Evolutionary conservation across 148 eudicot species (phyloP), one percentile per base, ranked within the genome.

Genomic region (Diospyros kaki): DNA sequence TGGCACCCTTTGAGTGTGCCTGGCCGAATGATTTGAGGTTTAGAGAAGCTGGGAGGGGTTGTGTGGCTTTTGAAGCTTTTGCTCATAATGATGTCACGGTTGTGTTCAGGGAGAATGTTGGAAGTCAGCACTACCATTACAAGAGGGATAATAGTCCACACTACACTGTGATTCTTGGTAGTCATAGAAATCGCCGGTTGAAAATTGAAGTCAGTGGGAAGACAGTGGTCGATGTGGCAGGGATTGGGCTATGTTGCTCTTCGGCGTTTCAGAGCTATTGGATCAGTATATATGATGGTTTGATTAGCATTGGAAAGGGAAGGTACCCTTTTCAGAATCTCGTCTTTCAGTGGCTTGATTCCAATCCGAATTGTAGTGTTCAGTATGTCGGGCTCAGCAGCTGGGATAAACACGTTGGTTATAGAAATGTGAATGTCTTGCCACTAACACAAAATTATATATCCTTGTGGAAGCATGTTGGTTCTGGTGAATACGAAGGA

Each of bases 381-480:
- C 98, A 90, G 79, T 94, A 94, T 80, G 89, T 94, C 59, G 98
- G 98, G 66, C 88, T 94, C 69, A 90, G 98, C 76, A 94, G 98
- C 75, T 94, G 98, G 98, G 98, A 94, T 75, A 90, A 91, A 77
- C 98, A 94, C 77, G 98, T 94, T 61, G 97, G 97, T 48, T 94
- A 94, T 85, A 81, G 98, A 80, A 94, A 94, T 79, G 91, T 94
- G 53, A 92, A 84, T 76, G 95, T 94, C 39, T 60, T 92, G 76
- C 97, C 98, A 5, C 45, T 92, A 43, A 92, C 91, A 6, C 93
- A 89, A 68, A 90, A 94, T 73, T 96, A 92, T 78, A 81, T 92
- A 76, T 87, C 95, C 54, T 75, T 94, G 63, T 94, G 98, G 98
- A 91, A 86, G 81, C 95, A 92, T 74, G 86, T 92, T 50, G 91